phyloP scores from a whole-genome alignment of 2,329 filamentous ascomycete genomes.

The Aspergillus sp. region DNA sequence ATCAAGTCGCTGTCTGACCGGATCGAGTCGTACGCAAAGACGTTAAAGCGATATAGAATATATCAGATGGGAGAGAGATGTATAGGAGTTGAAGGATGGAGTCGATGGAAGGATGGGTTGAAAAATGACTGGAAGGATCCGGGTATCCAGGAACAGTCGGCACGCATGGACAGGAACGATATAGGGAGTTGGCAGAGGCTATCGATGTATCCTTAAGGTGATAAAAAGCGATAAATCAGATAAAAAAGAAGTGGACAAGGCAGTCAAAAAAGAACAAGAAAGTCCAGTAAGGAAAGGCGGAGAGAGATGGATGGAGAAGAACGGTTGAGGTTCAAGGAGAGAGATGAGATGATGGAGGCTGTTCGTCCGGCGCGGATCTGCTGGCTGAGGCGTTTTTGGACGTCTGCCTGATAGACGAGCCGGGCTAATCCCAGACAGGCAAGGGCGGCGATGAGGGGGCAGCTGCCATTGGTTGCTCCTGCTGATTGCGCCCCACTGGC shows the following conservation, averaged over 20 bases:
- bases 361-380: slow-evolving; percentile 13
- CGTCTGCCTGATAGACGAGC: slow-evolving; percentile 41
- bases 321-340: slow-evolving; percentile 8
- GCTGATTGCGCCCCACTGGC: no score
- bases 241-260: slow-evolving; percentile 3
- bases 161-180: neutral
- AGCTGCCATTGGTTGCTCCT: no score
- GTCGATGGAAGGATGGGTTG: neutral
- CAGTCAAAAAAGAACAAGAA: neutral
- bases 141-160: neutral
- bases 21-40: no score
- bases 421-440: no score
- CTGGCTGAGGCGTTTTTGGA: slow-evolving; percentile 23
- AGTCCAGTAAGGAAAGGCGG: slow-evolving; percentile 1
- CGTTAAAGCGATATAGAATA: no score
- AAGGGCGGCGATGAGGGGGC: no score
- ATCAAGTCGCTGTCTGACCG: no score
- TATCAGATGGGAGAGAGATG: no score
- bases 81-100: no score
- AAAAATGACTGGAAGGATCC: neutral
- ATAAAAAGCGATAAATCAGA: neutral
- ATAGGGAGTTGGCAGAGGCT: no score
- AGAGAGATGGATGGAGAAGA: slow-evolving; percentile 6
- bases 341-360: slow-evolving; percentile 14
- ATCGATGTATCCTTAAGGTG: no score